These are phyloP conservation scores for Colletotrichum sp. DNA, from an alignment of 2,329 filamentous ascomycete genomes.

Conservation along the genomic window DNA sequence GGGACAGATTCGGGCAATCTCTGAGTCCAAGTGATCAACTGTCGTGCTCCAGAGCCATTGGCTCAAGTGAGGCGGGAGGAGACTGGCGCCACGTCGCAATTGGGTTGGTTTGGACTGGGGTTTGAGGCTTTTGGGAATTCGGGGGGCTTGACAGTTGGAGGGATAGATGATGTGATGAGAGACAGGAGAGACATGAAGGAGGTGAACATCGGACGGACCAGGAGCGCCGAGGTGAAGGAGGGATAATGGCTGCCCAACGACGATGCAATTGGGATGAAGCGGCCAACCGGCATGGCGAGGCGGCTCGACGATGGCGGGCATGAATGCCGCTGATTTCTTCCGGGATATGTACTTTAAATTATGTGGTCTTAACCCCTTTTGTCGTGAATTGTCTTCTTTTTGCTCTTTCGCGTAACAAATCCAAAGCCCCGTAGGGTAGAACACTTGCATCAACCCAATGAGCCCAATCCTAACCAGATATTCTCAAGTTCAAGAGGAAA, in stretches of 20 bases:
- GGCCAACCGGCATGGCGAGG: slow-evolving; percentile 4
- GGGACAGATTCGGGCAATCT: slow-evolving; percentile 7
- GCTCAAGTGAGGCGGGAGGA: slow-evolving; percentile 16
- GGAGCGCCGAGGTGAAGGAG: slow-evolving; percentile 3
- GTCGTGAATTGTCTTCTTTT: neutral
- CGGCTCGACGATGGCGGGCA: slow-evolving; percentile 11
- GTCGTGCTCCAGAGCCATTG: slow-evolving; percentile 22
- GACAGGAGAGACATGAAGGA: neutral
- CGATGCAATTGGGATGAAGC: slow-evolving; percentile 7
- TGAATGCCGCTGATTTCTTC: slow-evolving; percentile 13
- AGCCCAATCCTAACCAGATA: neutral
- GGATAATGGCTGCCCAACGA: slow-evolving; percentile 24
- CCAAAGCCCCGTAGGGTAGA: neutral
- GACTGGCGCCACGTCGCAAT: slow-evolving; percentile 25
- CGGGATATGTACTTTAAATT: neutral
- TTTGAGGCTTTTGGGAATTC: neutral
- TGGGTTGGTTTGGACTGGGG: slow-evolving; percentile 12
- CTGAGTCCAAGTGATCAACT: slow-evolving; percentile 20
- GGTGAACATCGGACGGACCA: slow-evolving; percentile 6
- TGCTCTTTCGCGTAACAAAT: neutral
- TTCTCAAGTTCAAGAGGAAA: neutral
- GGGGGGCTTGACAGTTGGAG: neutral
- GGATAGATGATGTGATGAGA: neutral
- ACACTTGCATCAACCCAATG: neutral
- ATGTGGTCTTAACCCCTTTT: slow-evolving; percentile 1